A percentile compares a stretch with the other conserved stretches of the same genome.
phyloP scores from a whole-genome alignment of 176 grass and related monocot species.

The Secale cereale region DNA sequence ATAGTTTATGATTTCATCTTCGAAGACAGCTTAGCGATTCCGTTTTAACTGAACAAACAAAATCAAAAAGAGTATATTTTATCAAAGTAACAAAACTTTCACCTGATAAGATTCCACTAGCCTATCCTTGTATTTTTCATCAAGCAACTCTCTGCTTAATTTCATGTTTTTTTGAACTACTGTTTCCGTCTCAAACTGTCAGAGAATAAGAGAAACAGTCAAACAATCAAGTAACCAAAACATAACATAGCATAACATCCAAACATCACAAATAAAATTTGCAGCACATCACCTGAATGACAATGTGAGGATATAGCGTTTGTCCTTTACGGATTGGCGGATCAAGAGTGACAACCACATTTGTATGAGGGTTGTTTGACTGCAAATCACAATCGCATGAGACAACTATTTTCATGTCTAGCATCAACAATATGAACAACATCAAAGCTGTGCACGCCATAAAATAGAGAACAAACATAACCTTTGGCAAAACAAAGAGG shows the following conservation, averaged over 20 bases:
- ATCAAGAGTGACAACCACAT: constrained; percentile 96
- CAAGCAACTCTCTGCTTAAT: constrained; percentile 63
- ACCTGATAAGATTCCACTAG: constrained; percentile 90
- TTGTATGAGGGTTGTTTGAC: constrained; percentile 97
- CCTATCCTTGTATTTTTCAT: constrained; percentile 83
- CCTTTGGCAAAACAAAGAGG: constrained; percentile 94
- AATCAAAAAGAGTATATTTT: constrained; percentile 12
- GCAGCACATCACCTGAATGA: constrained; percentile 79
- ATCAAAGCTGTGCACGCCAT: not conserved
- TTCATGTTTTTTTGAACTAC: constrained; percentile 67
- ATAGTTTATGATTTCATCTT: constrained; percentile 6
- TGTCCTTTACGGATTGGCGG: constrained; percentile 98
- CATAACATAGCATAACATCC: not conserved
- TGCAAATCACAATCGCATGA: constrained; percentile 37
- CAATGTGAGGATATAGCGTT: constrained; percentile 97
- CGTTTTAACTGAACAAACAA: not conserved
- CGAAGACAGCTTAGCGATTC: not conserved
- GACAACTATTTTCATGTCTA: constrained; percentile 28
- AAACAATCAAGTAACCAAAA: constrained; percentile 7
- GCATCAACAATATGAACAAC: not conserved
- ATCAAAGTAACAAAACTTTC: constrained; percentile 37
- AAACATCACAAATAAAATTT: constrained; percentile 1
- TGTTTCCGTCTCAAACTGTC: constrained; percentile 86
- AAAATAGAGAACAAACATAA: constrained; percentile 31
- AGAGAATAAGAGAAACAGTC: constrained; percentile 30